A percentile compares a stretch with the other conserved stretches of the same genome.
These are phyloP conservation scores for Lagenidium giganteum DNA, from an alignment of 352 stramenopile genomes.

Conservation along the genomic window DNA sequence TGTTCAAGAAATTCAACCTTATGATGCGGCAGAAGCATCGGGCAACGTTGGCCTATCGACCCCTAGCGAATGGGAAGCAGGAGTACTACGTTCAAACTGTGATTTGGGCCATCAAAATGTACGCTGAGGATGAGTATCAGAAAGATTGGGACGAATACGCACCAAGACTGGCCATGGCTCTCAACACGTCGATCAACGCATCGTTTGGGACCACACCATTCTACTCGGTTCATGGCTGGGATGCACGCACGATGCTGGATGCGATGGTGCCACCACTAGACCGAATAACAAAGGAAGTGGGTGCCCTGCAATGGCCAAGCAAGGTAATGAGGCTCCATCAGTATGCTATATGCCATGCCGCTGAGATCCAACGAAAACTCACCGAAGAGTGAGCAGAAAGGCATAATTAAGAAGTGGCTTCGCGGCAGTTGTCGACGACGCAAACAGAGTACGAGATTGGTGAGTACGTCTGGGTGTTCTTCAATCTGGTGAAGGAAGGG, in stretches of 20 bases:
- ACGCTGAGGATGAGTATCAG: slow-evolving; percentile 8
- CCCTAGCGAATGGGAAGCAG: slow-evolving; percentile 5
- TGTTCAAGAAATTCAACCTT: too few species aligned
- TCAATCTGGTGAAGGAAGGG: slow-evolving; percentile 16
- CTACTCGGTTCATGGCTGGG: slow-evolving; percentile 17
- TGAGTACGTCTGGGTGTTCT: slow-evolving; percentile 15
- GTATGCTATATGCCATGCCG: neutral
- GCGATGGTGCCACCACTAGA: neutral
- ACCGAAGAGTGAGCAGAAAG: neutral
- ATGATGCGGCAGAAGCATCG: neutral
- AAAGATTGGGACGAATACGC: slow-evolving; percentile 15
- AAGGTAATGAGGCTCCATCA: slow-evolving; percentile 3
- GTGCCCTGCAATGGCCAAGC: neutral
- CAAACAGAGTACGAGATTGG: slow-evolving; percentile 10
- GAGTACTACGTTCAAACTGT: slow-evolving; percentile 8
- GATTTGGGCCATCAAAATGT: too few species aligned
- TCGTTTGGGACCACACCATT: slow-evolving; percentile 3
- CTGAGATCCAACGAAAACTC: slow-evolving; percentile 1
- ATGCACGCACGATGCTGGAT: slow-evolving; percentile 7
- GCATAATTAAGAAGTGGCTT: too few species aligned
- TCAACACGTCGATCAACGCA: slow-evolving; percentile 11
- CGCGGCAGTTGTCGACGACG: too few species aligned
- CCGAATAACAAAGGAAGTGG: neutral
- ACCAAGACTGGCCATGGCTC: slow-evolving; percentile 6
- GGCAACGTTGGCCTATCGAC: slow-evolving; percentile 8